Evolutionary conservation across 106 monocot genomes (phyloP), one percentile per base, ranked within the genome.

Genomic region (Dendrobium nobile): DNA sequence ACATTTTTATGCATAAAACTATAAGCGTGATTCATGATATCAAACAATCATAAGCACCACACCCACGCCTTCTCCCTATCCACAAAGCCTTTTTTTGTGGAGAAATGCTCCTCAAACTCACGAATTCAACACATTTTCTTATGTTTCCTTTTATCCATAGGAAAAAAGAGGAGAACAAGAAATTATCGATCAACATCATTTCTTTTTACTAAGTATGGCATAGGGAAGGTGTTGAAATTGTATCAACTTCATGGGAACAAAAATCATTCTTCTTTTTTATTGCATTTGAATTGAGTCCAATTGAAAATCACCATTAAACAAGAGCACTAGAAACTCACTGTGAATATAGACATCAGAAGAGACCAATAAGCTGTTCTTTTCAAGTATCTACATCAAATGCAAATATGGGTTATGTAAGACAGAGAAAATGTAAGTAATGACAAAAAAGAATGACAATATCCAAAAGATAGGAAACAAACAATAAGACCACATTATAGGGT

Each of bases 341-440:
- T 92, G 78, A 92, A 88, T 44, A 92, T 37, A 56, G 92, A 92
- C 89, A 92, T 92, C 58, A 89, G 83, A 77, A 85, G 79, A 65
- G 92, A 92, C 92, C 92, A 92, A 82, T 89, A 85, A 20, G 81
- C 65, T 77, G 87, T 92, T 42, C 48, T 77, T 28, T 45, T 27
- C 86, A 80, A 86, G 72, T 87, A 92, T 79, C 92, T 89, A 72
- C 72, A 82, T 27, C 19, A 19, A 37, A 78, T 61, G 72, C 72
- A 59, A 79, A 78, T 40, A 72, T 28, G 26, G 59, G 28, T 26
- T 26, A 31, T 28, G 41, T 54, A 79, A 75, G 73, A 47, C 5
- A 33, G 26, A 78, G 72, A 41, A 44, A 31, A 51, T 22, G 5
- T 72, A 22, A 24, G 64, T 1, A 37, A 70, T 40, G 70, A 70